A percentile compares a stretch with the other conserved stretches of the same genome.
phyloP scores from a whole-genome alignment of 164 flowering plant species.

The Santalum album region DNA sequence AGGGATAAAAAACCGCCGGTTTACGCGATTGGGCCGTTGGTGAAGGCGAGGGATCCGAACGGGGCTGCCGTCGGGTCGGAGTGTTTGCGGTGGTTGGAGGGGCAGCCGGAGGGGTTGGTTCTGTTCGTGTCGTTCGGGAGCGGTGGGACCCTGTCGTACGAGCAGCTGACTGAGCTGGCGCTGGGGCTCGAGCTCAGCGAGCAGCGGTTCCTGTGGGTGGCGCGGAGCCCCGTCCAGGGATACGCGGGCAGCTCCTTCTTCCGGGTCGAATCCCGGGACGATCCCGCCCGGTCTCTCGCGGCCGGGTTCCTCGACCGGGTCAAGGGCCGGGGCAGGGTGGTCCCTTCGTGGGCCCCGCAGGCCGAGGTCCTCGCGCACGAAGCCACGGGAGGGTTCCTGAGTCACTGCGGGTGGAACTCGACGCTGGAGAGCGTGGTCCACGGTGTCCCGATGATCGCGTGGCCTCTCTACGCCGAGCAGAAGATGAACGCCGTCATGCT shows the following conservation, averaged over 20 bases:
- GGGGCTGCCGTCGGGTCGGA: conserved; percentile 5
- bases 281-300: conserved; percentile 34
- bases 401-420: conserved; percentile 79
- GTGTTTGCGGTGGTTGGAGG: conserved; percentile 49
- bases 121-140: conserved; percentile 62
- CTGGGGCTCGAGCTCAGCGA: conserved; percentile 54
- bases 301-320: conserved; percentile 39
- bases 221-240: conserved; percentile 25
- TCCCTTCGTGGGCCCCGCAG: conserved; percentile 58
- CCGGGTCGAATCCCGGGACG: conserved; percentile 10
- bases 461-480: conserved; percentile 81
- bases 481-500: conserved; percentile 50
- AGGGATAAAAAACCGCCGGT: conserved; percentile 32
- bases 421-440: conserved; percentile 48
- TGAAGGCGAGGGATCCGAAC: conserved; percentile 15
- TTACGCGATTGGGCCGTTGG: conserved; percentile 54
- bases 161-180: conserved; percentile 45
- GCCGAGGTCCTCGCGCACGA: conserved; percentile 38
- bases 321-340: conserved; percentile 34
- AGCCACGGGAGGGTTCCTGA: conserved; percentile 50
- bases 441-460: conserved; percentile 60
- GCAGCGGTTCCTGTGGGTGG: conserved; percentile 63
- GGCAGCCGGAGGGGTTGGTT: conserved; percentile 55
- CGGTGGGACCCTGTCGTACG: conserved; percentile 51
- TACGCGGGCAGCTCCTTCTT: conserved; percentile 29